phyloP scores from a whole-genome alignment of 2,329 filamentous ascomycete species.

The Penicillium capsulatum region DNA sequence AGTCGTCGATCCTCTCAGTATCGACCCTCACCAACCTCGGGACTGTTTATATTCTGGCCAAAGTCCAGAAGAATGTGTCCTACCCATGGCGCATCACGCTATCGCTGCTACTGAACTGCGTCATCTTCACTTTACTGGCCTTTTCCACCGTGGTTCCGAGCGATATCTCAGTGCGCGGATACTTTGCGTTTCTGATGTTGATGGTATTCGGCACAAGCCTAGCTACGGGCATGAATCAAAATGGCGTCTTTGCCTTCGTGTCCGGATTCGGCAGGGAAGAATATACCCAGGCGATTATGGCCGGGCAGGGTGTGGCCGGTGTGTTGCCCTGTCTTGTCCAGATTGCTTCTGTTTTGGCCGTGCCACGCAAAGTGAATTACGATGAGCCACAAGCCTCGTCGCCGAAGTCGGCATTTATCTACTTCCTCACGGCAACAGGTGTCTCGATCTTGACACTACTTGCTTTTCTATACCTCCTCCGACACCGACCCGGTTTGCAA shows the following conservation, averaged over 20 bases:
- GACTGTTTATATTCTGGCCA: conserved; percentile 71
- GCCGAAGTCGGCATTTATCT: conserved; percentile 74
- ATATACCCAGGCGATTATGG: conserved; percentile 96
- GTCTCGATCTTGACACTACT: conserved; percentile 68
- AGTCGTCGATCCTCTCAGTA: conserved; percentile 81
- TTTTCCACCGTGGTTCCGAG: conserved; percentile 70
- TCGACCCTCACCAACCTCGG: conserved; percentile 78
- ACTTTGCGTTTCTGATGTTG: conserved; percentile 75
- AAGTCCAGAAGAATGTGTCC: conserved; percentile 74
- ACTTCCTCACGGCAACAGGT: conserved; percentile 81
- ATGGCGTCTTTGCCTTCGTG: conserved; percentile 89
- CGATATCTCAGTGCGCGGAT: conserved; percentile 57
- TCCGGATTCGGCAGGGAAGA: conserved; percentile 77
- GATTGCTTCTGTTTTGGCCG: conserved; percentile 72
- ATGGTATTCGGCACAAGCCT: conserved; percentile 77
- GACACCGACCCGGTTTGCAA: conserved; percentile 36
- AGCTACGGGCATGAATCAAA: conserved; percentile 83
- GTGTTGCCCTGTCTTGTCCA: conserved; percentile 85
- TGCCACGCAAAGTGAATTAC: conserved; percentile 41
- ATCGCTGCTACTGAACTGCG: conserved; percentile 72
- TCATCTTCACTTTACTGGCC: conserved; percentile 71
- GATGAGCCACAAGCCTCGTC: conserved; percentile 45
- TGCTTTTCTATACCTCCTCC: conserved; percentile 70
- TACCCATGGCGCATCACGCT: conserved; percentile 82
- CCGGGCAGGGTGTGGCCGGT: conserved; percentile 85